Base-by-base conservation (phyloP, 257 asterid species). In the Jaltomata sinuosa region DNA sequence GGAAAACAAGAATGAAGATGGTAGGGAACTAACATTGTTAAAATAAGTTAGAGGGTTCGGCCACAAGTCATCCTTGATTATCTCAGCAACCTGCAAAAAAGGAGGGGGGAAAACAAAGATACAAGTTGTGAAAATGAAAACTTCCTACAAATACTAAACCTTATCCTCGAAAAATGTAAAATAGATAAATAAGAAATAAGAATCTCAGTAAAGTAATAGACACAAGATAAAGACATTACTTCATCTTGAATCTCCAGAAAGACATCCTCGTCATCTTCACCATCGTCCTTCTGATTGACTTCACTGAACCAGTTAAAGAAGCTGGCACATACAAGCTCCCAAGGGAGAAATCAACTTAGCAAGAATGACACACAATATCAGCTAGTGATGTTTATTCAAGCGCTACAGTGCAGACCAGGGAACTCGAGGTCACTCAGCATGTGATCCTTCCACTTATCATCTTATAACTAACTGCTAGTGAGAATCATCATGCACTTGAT, bases 261-360 rank as follows among this genome's bases (percentile, higher is more conserved):
- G 15, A 68, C 31, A 10, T 68, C 50, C 50, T 36, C 78, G 83
- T 94, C 98, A 83, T 87, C 97, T 54, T 93, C 45, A 55, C 92
- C 95, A 71, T 93, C 94, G 11, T 91, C 97, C 81, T 88, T 91
- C 62, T 89, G 90, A 86, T 89, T 90, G 84, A 86, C 85, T 52
- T 91, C 98, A 62, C 59, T 86, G 86, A 95, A 95, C 99, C 98
- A 94, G 83, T 89, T 82, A 86, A 95, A 95, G 92, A 95, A 95
- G 93, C 99, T 95, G 97, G 97, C 91, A 91, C 31, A 68, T 10
- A 67, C 45, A 65, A 65, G 6, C 45, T n/a, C 74, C 74, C 22
- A 65, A 16, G 25, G 42, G 74, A 65, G 45, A 31, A 31, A 65
- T 65, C 45, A 65, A 16, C 45, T 29, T 12, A 64, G 74, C 3